phyloP scores from a whole-genome alignment of 208 protist genomes.

The Leishmania gerbilli region DNA sequence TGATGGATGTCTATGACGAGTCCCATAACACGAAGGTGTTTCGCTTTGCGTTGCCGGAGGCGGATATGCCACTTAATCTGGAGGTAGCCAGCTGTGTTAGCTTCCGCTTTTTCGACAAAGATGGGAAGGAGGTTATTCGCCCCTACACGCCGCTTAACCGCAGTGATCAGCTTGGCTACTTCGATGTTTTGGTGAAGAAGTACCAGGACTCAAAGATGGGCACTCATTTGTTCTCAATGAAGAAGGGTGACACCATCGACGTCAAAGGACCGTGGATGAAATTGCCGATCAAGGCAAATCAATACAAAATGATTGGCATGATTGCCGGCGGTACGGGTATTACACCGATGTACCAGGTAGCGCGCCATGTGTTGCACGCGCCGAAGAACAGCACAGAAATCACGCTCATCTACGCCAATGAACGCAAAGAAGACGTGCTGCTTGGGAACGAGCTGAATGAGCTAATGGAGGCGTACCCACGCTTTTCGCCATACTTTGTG shows the following conservation, averaged over 20 bases:
- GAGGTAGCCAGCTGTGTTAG: constrained; percentile 82
- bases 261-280: constrained; percentile 92
- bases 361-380: constrained; percentile 70
- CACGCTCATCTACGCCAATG: constrained; percentile 90
- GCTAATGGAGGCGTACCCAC: constrained; percentile 84
- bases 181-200: constrained; percentile 91
- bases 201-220: constrained; percentile 92
- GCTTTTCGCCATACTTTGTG: constrained; percentile 93
- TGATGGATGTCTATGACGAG: constrained; percentile 85
- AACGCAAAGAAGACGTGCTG: constrained; percentile 93
- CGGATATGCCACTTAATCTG: constrained; percentile 81
- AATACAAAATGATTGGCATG: constrained; percentile 93
- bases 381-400: constrained; percentile 90
- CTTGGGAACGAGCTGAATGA: constrained; percentile 93
- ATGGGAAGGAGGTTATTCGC: constrained; percentile 81
- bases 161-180: constrained; percentile 84
- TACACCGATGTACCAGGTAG: constrained; percentile 94
- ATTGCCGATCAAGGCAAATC: constrained; percentile 84
- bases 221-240: constrained; percentile 88
- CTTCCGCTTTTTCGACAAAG: constrained; percentile 67
- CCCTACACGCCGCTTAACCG: constrained; percentile 89
- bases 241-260: constrained; percentile 91
- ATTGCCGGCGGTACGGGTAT: constrained; percentile 94
- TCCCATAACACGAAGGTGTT: constrained; percentile 90
- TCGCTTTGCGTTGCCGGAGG: constrained; percentile 84